These are phyloP conservation scores for Xylaria castorea DNA, from an alignment of 495 filamentous ascomycete genomes.

Conservation along the genomic window DNA sequence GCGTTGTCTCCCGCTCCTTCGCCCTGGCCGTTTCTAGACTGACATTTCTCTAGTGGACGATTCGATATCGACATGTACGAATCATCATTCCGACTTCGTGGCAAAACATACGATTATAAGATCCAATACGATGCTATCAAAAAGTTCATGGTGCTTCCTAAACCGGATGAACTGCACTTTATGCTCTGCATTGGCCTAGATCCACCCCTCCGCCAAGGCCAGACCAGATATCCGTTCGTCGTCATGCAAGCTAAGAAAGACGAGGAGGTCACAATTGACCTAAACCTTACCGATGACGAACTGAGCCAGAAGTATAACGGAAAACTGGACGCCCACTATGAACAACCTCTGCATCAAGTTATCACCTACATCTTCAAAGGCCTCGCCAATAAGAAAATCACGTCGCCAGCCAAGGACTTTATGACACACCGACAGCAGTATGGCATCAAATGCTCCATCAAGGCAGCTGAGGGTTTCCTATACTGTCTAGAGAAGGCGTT, in stretches of 20 bases:
- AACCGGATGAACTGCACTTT: conserved; percentile 93
- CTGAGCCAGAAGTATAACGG: conserved; percentile 86
- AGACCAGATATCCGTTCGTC: conserved; percentile 97
- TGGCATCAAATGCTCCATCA: conserved; percentile 99
- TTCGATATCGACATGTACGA: conserved; percentile 99
- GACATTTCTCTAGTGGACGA: conserved; percentile 74
- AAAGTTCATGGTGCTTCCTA: conserved; percentile 97
- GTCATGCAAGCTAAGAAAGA: conserved; percentile 99
- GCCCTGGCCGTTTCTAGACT: conserved; percentile 31
- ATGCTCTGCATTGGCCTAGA: conserved; percentile 96
- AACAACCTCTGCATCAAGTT: conserved; percentile 87
- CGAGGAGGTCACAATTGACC: conserved; percentile 93
- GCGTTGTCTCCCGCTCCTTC: conserved; percentile 34
- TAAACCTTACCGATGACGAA: conserved; percentile 94
- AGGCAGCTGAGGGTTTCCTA: conserved; percentile 95
- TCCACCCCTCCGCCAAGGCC: conserved; percentile 94
- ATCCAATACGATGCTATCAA: conserved; percentile 97
- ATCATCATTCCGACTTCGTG: conserved; percentile 92
- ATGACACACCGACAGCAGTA: conserved; percentile 87
- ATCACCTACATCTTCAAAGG: conserved; percentile 94
- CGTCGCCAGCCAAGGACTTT: conserved; percentile 92
- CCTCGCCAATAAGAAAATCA: conserved; percentile 90
- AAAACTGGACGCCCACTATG: conserved; percentile 86
- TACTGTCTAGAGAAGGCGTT: conserved; percentile 98
- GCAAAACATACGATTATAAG: conserved; percentile 99